Conservation (phyloP, 805 yeast genomes). For the Kockiozyma suomiensis region DNA sequence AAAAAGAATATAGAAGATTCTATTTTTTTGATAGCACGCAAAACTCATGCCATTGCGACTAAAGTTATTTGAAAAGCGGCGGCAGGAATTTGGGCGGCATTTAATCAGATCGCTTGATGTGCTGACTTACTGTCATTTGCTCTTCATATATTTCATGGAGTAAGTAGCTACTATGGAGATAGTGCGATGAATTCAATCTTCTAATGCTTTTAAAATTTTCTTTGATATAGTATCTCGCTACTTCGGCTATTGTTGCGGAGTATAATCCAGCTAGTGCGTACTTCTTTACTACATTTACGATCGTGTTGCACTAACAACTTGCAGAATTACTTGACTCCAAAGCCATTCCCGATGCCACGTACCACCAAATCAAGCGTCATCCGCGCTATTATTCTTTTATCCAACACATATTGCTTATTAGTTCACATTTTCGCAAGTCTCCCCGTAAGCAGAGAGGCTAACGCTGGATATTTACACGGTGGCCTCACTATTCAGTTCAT, state of each 20-base stretch:
- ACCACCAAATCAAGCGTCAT: slow-evolving; percentile 16
- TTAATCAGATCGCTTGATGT: slow-evolving; percentile 32
- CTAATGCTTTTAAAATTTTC: too few relatives aligned
- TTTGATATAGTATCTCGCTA: slow-evolving; percentile 28
- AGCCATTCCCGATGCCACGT: slow-evolving; percentile 30
- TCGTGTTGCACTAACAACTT: neutral
- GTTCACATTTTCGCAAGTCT: slow-evolving; percentile 22
- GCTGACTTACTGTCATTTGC: slow-evolving; percentile 31
- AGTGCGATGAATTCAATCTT: too few relatives aligned
- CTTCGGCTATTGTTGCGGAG: slow-evolving; percentile 30
- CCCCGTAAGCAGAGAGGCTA: slow-evolving; percentile 30
- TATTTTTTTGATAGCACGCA: too few relatives aligned
- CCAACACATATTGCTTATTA: slow-evolving; percentile 27
- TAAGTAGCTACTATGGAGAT: slow-evolving; percentile 4
- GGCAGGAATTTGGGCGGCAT: slow-evolving; percentile 33
- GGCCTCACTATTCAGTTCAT: slow-evolving; percentile 34
- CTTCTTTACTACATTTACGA: neutral
- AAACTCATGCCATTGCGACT: slow-evolving; percentile 5
- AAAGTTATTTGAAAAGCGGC: slow-evolving; percentile 25
- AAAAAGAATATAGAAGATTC: too few relatives aligned
- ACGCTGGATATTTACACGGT: slow-evolving; percentile 33
- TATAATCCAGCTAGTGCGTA: slow-evolving; percentile 30
- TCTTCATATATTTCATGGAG: slow-evolving; percentile 33
- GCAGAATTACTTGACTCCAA: slow-evolving; percentile 35
- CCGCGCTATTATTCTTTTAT: slow-evolving; percentile 8